A percentile compares a stretch with the other conserved stretches of the same genome.
phyloP scores from a whole-genome alignment of 2,329 filamentous ascomycete species.

The Fusarium sp. region DNA sequence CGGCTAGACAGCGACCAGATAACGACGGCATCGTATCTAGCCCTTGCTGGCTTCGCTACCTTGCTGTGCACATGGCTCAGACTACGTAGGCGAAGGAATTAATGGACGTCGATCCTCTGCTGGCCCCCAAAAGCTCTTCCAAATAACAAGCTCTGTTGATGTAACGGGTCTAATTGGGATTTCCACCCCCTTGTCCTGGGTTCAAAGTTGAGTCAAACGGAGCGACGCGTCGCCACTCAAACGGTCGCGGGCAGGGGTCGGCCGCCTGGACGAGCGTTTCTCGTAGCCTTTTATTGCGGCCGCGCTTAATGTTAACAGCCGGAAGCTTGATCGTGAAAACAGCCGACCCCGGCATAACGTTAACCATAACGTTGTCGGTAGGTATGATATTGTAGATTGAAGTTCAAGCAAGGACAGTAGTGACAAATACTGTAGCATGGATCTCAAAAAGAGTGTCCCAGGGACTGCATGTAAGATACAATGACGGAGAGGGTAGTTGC shows the following conservation, averaged over 20 bases:
- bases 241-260: conserved; percentile 39
- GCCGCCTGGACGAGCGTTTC: conserved; percentile 31
- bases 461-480: conserved; percentile 13
- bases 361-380: background rate
- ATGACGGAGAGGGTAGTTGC: conserved; percentile 7
- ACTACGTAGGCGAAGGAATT: conserved; percentile 16
- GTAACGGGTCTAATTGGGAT: background rate
- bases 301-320: conserved; percentile 33
- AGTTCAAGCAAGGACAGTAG: conserved; percentile 11
- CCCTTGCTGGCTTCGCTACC: background rate
- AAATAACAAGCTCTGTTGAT: conserved; percentile 14
- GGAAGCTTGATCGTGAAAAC: conserved; percentile 33
- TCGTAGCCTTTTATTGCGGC: conserved; percentile 19
- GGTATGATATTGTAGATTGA: background rate
- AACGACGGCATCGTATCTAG: background rate
- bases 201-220: conserved; percentile 25
- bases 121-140: conserved; percentile 25
- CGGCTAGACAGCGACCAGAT: background rate
- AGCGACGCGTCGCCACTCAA: conserved; percentile 42
- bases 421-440: conserved; percentile 22
- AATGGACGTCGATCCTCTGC: conserved; percentile 23
- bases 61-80: conserved; percentile 2
- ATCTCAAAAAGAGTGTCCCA: background rate
- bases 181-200: conserved; percentile 12
- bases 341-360: conserved; percentile 10